These are phyloP conservation scores for Colletotrichum caudatum DNA, from an alignment of 2,329 filamentous ascomycete genomes.

Conservation along the genomic window DNA sequence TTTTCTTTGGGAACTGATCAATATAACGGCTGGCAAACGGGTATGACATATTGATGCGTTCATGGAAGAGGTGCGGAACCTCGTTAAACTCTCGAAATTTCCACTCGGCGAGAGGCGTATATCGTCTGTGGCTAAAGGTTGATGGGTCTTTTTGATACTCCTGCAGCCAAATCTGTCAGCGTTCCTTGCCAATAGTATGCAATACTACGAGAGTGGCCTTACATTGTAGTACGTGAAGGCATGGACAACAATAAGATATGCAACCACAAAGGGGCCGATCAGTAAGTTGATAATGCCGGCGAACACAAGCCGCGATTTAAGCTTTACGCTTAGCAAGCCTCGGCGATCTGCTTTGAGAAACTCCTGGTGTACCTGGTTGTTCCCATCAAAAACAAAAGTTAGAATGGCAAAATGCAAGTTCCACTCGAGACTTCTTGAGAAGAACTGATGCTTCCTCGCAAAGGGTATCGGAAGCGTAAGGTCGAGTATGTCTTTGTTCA, in stretches of 20 bases:
- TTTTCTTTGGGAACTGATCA: slow-evolving; percentile 96
- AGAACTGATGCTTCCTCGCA: slow-evolving; percentile 80
- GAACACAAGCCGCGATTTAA: slow-evolving; percentile 83
- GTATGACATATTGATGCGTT: slow-evolving; percentile 92
- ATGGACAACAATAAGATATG: slow-evolving; percentile 88
- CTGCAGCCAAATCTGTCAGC: slow-evolving; percentile 54
- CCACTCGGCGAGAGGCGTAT: slow-evolving; percentile 95
- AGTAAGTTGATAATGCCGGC: slow-evolving; percentile 88
- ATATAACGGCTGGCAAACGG: slow-evolving; percentile 93
- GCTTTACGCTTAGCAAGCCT: slow-evolving; percentile 79
- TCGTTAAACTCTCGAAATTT: slow-evolving; percentile 99
- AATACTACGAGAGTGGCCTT: slow-evolving; percentile 47
- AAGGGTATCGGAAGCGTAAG: slow-evolving; percentile 89
- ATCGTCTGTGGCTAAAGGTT: slow-evolving; percentile 87
- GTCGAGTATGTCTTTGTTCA: slow-evolving; percentile 96
- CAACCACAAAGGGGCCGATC: slow-evolving; percentile 87
- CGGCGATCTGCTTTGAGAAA: slow-evolving; percentile 89
- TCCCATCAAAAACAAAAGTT: slow-evolving; percentile 92
- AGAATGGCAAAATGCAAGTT: slow-evolving; percentile 90
- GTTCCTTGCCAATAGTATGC: background rate
- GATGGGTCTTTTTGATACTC: slow-evolving; percentile 96
- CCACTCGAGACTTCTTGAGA: slow-evolving; percentile 92
- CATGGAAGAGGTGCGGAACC: slow-evolving; percentile 89
- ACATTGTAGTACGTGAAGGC: slow-evolving; percentile 96
- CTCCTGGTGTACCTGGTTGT: slow-evolving; percentile 86